phyloP scores from a whole-genome alignment of 306 rosid species.

The Sphenostylis stenocarpa region DNA sequence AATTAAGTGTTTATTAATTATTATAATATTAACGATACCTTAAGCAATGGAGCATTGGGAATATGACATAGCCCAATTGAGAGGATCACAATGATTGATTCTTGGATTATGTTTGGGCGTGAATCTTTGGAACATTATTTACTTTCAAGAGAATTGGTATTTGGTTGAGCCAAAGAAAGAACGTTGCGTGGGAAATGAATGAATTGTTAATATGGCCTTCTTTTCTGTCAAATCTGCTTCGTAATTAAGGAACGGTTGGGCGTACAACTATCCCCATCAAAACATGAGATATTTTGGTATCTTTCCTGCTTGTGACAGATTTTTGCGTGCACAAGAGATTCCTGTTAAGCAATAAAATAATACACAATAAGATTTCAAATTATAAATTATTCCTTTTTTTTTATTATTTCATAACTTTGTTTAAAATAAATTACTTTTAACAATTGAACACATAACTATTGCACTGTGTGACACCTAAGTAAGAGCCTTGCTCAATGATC shows the following conservation, averaged over 20 bases:
- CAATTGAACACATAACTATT: too few relatives aligned
- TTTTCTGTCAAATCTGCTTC: slow-evolving; percentile 22
- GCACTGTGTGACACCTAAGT: background rate
- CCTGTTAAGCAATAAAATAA: background rate
- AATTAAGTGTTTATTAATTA: slow-evolving; percentile 10
- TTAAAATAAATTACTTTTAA: too few relatives aligned
- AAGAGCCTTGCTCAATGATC: slow-evolving; percentile 18
- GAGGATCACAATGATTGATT: slow-evolving; percentile 28
- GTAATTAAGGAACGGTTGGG: background rate
- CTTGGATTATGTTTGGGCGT: slow-evolving; percentile 1
- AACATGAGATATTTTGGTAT: background rate
- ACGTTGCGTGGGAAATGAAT: slow-evolving; percentile 18
- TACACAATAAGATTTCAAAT: too few relatives aligned
- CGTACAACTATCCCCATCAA: slow-evolving; percentile 19
- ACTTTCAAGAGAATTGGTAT: slow-evolving; percentile 13
- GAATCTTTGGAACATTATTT: slow-evolving; percentile 37
- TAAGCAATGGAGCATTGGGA: slow-evolving; percentile 31
- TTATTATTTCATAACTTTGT: too few relatives aligned
- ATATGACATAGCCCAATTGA: slow-evolving; percentile 23
- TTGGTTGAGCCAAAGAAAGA: background rate
- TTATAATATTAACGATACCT: slow-evolving; percentile 32
- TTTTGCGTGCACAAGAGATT: background rate
- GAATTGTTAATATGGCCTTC: background rate
- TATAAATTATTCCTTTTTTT: too few relatives aligned
- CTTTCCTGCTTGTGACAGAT: background rate